Evolutionary conservation across 345 rosid species (phyloP).

Genomic region (Eucalyptus curtisii): DNA sequence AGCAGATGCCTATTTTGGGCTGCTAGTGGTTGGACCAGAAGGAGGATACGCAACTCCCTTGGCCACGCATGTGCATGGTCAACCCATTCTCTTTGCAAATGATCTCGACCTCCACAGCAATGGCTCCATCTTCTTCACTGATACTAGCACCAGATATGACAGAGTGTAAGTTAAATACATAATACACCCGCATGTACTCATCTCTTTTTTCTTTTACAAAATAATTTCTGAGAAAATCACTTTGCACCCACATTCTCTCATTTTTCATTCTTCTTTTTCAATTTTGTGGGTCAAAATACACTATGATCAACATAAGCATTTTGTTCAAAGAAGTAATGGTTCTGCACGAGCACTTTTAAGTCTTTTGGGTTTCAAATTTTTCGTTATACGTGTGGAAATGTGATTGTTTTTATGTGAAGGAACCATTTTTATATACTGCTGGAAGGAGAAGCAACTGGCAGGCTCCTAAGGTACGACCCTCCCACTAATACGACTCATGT

Average conservation of each 20-base stretch:
- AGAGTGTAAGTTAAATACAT: slow-evolving; percentile 43
- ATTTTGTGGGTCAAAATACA: background rate
- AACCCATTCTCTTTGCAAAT: slow-evolving; percentile 79
- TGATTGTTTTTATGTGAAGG: slow-evolving; percentile 18
- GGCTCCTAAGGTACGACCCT: slow-evolving; percentile 89
- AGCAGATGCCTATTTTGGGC: slow-evolving; percentile 92
- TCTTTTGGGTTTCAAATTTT: background rate
- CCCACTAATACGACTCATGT: slow-evolving; percentile 62
- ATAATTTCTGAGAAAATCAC: background rate
- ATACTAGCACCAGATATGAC: slow-evolving; percentile 84
- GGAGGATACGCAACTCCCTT: slow-evolving; percentile 81
- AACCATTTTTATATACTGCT: slow-evolving; percentile 78
- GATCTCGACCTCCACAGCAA: slow-evolving; percentile 79
- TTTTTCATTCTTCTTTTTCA: background rate
- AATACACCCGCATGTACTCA: background rate
- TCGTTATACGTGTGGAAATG: background rate
- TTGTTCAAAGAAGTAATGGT: background rate
- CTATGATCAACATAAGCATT: background rate
- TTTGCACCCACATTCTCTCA: background rate
- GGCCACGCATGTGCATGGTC: slow-evolving; percentile 58
- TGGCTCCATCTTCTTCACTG: slow-evolving; percentile 92
- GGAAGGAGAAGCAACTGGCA: slow-evolving; percentile 92
- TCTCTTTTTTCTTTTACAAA: background rate
- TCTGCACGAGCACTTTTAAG: background rate
- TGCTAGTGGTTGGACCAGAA: slow-evolving; percentile 65